Evolutionary conservation across 768 basidiomycete genomes (phyloP), one percentile per base, ranked within the genome.

Genomic region (Lactarius pseudohatsudake): DNA sequence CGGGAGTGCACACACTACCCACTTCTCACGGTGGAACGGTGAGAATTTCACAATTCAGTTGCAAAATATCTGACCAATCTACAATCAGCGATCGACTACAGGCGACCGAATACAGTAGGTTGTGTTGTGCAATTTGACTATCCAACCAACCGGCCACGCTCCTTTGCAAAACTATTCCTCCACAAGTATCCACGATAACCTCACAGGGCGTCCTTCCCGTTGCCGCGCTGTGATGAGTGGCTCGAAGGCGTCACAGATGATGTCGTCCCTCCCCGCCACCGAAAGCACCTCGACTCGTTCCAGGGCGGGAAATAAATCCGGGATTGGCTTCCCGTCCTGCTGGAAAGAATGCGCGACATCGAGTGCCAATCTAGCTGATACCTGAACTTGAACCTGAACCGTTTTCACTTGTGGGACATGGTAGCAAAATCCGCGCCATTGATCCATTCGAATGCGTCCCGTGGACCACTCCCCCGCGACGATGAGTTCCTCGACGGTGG

Each of bases 401-500:
- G 6, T 32, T 28, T 57, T 66, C 53, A 41, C 45, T 20, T 34
- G 53, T 3, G 4, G 20, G 15, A 62, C 36, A 4, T 10, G 43
- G 2, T 16, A 9, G 11, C 50, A 16, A 15, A 61, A 40, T n/a
- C 4, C 1, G 22, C 38, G 32, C 65, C 45, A 62, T 40, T 3
- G 28, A n/a, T 9, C n/a, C 15, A 15, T 41, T 16, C 2, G 13
- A 20, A 41, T 6, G 41, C 1, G n/a, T 45, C 2, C 20, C 45
- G 0, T 9, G 45, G 4, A n/a, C 58, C n/a, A 40, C 40, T 8
- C 7, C n/a, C 57, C 1, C 13, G 5, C n/a, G 10, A 65, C 7
- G n/a, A 47, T 2, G 30, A 64, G 56, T 5, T 65, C 55, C 55
- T 65, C 41, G 5, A 59, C 28, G 10, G 43, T 38, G 41, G 41